A percentile compares a stretch with the other conserved stretches of the same genome.
Evolutionary conservation across 495 filamentous ascomycete species (phyloP).

Genomic region (Penicillium argentinense): DNA sequence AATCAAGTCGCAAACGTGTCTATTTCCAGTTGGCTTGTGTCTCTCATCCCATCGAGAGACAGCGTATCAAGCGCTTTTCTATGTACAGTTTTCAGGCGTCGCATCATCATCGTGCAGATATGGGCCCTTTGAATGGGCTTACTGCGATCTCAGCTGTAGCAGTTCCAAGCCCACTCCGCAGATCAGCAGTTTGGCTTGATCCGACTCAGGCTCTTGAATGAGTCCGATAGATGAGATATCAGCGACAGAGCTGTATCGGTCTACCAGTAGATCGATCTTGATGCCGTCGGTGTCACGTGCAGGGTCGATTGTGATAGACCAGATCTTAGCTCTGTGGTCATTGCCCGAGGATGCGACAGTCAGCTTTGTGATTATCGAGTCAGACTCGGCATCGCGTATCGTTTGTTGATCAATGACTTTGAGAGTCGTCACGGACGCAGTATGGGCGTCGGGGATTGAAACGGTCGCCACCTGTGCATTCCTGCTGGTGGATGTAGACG

Average conservation of each 20-base stretch:
- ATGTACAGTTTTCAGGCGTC: too few relatives aligned
- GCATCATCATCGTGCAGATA: background rate
- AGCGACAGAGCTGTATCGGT: constrained; percentile 63
- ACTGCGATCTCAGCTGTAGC: constrained; percentile 16
- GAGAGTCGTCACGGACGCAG: constrained; percentile 73
- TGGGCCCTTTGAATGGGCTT: background rate
- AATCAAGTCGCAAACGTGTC: too few relatives aligned
- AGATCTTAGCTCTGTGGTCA: constrained; percentile 79
- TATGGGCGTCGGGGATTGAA: constrained; percentile 72
- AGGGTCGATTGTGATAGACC: constrained; percentile 52
- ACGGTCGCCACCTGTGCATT: constrained; percentile 39
- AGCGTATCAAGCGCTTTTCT: too few relatives aligned
- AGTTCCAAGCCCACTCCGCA: constrained; percentile 59
- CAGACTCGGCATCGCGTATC: background rate
- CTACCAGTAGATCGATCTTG: constrained; percentile 38
- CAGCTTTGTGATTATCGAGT: constrained; percentile 10
- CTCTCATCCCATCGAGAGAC: too few relatives aligned
- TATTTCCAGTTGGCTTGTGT: too few relatives aligned
- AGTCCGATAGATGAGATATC: constrained; percentile 50
- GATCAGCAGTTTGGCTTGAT: constrained; percentile 34
- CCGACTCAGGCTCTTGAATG: background rate
- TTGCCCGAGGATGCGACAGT: constrained; percentile 66
- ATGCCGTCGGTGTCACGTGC: constrained; percentile 37
- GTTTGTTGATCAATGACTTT: constrained; percentile 37
- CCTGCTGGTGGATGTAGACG: constrained; percentile 5